phyloP scores from a whole-genome alignment of 306 rosid species.

The Nissolia schottii region DNA sequence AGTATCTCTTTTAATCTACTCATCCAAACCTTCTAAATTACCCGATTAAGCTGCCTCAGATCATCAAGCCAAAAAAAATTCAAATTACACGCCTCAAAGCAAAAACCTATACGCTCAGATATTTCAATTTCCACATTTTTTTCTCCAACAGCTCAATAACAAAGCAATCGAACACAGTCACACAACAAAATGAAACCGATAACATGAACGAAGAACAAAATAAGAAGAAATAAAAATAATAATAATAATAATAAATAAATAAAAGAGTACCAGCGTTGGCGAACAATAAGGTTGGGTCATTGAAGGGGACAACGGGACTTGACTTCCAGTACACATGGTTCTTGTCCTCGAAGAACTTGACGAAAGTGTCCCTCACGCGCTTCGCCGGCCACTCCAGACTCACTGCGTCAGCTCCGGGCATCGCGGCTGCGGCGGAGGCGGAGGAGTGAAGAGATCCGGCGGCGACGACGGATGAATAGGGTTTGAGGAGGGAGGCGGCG shows the following conservation, averaged over 20 bases:
- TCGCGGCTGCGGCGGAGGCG: conserved; percentile 8
- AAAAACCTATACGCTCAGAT: neutral
- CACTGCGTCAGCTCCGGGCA: conserved; percentile 19
- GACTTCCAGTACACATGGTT: conserved; percentile 55
- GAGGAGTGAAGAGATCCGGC: conserved; percentile 4
- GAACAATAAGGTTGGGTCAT: conserved; percentile 86
- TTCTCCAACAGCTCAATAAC: neutral
- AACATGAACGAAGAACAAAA: neutral
- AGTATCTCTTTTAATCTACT: neutral
- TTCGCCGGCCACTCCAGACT: conserved; percentile 39
- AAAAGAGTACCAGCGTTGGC: conserved; percentile 70
- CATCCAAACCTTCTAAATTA: neutral
- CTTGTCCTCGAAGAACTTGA: conserved; percentile 53
- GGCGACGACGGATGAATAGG: neutral
- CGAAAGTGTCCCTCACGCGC: conserved; percentile 38
- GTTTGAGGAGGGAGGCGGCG: neutral
- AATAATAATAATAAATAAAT: too few species aligned
- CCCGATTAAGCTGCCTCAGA: neutral
- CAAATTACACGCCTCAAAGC: neutral
- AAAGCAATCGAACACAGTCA: neutral
- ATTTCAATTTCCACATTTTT: neutral
- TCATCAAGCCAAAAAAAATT: neutral
- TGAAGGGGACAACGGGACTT: conserved; percentile 90
- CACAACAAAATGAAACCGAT: too few species aligned
- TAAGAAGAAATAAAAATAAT: neutral